These are phyloP conservation scores for Angomonas desouzai DNA, from an alignment of 208 protist species.

Conservation along the genomic window DNA sequence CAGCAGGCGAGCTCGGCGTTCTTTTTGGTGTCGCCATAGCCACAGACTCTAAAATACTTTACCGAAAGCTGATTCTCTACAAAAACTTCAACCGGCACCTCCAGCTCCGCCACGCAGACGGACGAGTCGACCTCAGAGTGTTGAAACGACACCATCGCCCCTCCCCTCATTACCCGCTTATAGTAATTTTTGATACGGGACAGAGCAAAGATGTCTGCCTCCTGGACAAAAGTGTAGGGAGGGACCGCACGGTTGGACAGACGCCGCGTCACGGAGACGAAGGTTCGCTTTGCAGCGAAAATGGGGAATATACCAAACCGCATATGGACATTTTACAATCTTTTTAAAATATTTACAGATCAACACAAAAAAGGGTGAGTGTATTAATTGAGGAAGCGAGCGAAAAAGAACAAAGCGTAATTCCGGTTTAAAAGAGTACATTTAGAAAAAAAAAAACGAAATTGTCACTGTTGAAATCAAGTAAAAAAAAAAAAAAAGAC, in stretches of 20 bases:
- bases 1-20: slow-evolving; percentile 27
- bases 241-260: neutral
- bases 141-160: neutral
- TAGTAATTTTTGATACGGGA: slow-evolving; percentile 48
- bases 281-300: neutral
- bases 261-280: neutral
- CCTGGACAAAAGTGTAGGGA: neutral
- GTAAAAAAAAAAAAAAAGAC: too few relatives aligned
- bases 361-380: too few relatives aligned
- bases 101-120: slow-evolving; percentile 13
- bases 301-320: too few relatives aligned
- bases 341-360: too few relatives aligned
- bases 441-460: too few relatives aligned
- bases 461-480: too few relatives aligned
- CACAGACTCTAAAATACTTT: slow-evolving; percentile 23
- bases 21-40: slow-evolving; percentile 28
- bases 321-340: too few relatives aligned
- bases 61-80: slow-evolving; percentile 27
- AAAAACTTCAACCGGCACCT: slow-evolving; percentile 43
- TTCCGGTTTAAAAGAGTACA: too few relatives aligned
- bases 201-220: slow-evolving; percentile 29
- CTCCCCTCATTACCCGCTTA: neutral
- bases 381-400: too few relatives aligned
- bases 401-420: too few relatives aligned
- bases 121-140: neutral